Evolutionary conservation across 176 grass and related monocot genomes (phyloP).

Genomic region (Elymus sibiricus): DNA sequence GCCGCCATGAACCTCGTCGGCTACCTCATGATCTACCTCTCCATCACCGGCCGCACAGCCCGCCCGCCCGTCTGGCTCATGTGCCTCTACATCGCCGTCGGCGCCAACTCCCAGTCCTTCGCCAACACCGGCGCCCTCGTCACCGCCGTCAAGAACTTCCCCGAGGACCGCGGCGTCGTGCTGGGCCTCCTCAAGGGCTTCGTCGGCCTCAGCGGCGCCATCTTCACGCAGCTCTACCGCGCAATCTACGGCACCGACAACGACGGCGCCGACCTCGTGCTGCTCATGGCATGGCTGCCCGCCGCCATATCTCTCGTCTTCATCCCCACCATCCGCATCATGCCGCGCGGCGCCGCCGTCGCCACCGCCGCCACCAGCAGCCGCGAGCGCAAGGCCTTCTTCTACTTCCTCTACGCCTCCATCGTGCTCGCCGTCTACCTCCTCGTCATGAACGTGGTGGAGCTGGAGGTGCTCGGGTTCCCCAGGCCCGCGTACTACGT

Average conservation of each 20-base stretch:
- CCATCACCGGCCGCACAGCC: constrained; percentile 36
- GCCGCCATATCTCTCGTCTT: constrained; percentile 65
- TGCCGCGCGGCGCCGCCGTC: background rate
- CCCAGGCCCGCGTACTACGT: constrained; percentile 41
- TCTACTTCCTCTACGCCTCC: constrained; percentile 64
- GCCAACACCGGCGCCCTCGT: constrained; percentile 73
- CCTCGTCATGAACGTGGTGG: constrained; percentile 59
- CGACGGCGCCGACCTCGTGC: constrained; percentile 49
- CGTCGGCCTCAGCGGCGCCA: constrained; percentile 77
- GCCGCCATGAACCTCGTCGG: constrained; percentile 71
- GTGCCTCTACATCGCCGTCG: constrained; percentile 70
- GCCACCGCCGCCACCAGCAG: background rate
- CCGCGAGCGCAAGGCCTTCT: constrained; percentile 56
- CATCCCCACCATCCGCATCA: constrained; percentile 65
- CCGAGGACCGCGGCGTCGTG: constrained; percentile 58
- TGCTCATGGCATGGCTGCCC: constrained; percentile 80
- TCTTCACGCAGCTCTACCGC: constrained; percentile 84
- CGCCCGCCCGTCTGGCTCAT: constrained; percentile 62
- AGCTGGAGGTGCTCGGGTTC: constrained; percentile 48
- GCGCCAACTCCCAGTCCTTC: constrained; percentile 76
- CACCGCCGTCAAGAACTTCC: constrained; percentile 77
- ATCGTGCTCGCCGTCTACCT: constrained; percentile 64
- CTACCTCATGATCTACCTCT: constrained; percentile 82
- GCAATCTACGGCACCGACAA: constrained; percentile 49
- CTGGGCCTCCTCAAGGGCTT: constrained; percentile 75